A percentile compares a stretch with the other conserved stretches of the same genome.
Conservation (phyloP, 805 yeast genomes). For the Kuraishia ogatae region DNA sequence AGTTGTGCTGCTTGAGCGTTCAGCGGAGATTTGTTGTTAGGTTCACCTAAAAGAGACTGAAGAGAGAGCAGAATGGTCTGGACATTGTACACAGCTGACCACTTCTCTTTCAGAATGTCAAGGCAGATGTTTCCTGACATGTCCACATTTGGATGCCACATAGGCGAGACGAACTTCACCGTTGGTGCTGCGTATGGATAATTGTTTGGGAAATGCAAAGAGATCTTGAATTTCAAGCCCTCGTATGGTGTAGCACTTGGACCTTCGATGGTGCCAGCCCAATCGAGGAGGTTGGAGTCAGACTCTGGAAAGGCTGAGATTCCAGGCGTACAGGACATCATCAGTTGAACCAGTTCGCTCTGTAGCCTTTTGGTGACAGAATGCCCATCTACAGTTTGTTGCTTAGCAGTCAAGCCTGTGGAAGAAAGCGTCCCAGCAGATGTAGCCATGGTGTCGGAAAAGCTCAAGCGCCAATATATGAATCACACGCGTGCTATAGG, state of each 20-base stretch:
- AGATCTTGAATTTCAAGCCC: slow-evolving; percentile 73
- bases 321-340: slow-evolving; percentile 42
- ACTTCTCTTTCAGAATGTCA: slow-evolving; percentile 86
- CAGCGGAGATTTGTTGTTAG: slow-evolving; percentile 47
- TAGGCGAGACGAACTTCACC: slow-evolving; percentile 75
- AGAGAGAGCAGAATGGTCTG: slow-evolving; percentile 82
- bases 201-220: slow-evolving; percentile 90
- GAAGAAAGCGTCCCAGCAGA: not conserved
- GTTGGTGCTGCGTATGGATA: slow-evolving; percentile 94
- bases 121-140: slow-evolving; percentile 84
- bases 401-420: not conserved
- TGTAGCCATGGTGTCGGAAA: not conserved
- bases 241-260: slow-evolving; percentile 75
- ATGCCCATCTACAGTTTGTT: slow-evolving; percentile 26
- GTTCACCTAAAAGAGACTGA: slow-evolving; percentile 69
- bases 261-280: slow-evolving; percentile 96
- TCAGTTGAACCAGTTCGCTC: slow-evolving; percentile 42
- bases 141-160: slow-evolving; percentile 88
- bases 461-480: not conserved
- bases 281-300: slow-evolving; percentile 48
- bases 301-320: slow-evolving; percentile 45
- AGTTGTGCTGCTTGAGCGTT: slow-evolving; percentile 50
- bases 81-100: slow-evolving; percentile 91
- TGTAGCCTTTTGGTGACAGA: slow-evolving; percentile 43
- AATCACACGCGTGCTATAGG: no score